Conservation (phyloP, 169 alveolate genomes). For the Ichthyophthirius multifiliis region DNA sequence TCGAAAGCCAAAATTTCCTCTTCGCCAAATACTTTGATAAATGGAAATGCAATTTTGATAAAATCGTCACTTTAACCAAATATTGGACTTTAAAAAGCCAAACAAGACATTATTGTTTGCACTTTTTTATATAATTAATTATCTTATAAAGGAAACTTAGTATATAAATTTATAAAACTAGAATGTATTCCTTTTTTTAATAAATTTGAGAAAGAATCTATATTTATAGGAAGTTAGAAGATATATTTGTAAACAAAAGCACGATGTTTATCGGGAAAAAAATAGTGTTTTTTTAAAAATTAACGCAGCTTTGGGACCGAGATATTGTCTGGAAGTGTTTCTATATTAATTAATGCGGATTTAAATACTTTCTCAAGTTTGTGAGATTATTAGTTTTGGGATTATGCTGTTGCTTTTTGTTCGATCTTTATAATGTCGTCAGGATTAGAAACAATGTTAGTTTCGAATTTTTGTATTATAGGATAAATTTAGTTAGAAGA, state of each 20-base stretch:
- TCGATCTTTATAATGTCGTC: not conserved
- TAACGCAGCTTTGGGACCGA: not conserved
- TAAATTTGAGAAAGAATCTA: not conserved
- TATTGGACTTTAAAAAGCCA: not conserved
- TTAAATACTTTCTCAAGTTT: not conserved
- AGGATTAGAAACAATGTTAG: not conserved
- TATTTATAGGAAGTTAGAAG: not conserved
- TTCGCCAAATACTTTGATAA: not conserved
- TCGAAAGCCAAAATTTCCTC: not conserved
- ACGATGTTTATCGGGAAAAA: not conserved
- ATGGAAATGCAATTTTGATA: not conserved
- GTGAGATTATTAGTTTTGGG: not conserved
- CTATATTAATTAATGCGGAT: not conserved
- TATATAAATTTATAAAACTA: not conserved
- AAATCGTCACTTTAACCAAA: not conserved
- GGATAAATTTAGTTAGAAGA: too few relatives aligned
- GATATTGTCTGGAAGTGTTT: not conserved
- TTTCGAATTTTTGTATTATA: too few relatives aligned
- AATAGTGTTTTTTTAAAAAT: not conserved
- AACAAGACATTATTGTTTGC: not conserved
- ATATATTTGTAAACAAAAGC: not conserved
- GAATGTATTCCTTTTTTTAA: not conserved
- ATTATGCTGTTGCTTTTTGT: too few relatives aligned
- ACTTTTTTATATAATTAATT: not conserved
- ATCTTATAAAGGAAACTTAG: not conserved